Evolutionary conservation across 2,329 filamentous ascomycete genomes (phyloP), one percentile per base, ranked within the genome.

Genomic region (Pezicula neosporulosa): DNA sequence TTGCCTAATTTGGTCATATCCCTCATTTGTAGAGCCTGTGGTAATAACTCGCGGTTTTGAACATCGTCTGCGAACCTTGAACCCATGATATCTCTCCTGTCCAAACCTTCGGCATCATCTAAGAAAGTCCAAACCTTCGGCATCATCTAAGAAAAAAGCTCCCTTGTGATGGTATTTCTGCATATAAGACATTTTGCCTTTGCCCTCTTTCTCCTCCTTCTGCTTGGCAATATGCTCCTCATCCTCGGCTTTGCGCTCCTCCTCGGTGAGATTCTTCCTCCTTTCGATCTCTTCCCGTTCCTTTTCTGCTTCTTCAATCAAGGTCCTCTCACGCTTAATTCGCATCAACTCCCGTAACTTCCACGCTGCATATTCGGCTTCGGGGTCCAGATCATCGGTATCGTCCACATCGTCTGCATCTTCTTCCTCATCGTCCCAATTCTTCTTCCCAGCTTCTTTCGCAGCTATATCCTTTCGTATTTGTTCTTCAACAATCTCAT

Each of bases 131-230:
- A 97, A 75, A 1, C 90, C 89, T 56, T 89, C 83, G 15, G 83
- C 79, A 61, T 95, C 89, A 48, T 92, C 90, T 59, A 87, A 88
- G 75, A 90, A 97, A 74, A 97, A 99, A 15, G 94, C 94, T 45
- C 94, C 94, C 72, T 92, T 93, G 77, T 99, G 94, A 70, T 90
- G 92, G 73, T 97, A 99, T 67, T 92, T 91, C 66, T 97, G 92
- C 88, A 97, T 90, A 68, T 85, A 97, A 2, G 81, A 81, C 78
- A 94, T 90, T 71, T 93, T 87, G 48, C 90, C 90, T 54, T 87
- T 86, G 47, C 77, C 70, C 60, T 87, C 83, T 70, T 61, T 64
- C 56, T 68, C 65, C 24, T 66, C 64, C 33, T 61, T 64, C 47
- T 97, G 93, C 58, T 79, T 77, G 1, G 85, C 85, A 16, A 97